These are phyloP conservation scores for Teratosphaeria zuluensis DNA, from an alignment of 2,329 filamentous ascomycete genomes.

Conservation along the genomic window DNA sequence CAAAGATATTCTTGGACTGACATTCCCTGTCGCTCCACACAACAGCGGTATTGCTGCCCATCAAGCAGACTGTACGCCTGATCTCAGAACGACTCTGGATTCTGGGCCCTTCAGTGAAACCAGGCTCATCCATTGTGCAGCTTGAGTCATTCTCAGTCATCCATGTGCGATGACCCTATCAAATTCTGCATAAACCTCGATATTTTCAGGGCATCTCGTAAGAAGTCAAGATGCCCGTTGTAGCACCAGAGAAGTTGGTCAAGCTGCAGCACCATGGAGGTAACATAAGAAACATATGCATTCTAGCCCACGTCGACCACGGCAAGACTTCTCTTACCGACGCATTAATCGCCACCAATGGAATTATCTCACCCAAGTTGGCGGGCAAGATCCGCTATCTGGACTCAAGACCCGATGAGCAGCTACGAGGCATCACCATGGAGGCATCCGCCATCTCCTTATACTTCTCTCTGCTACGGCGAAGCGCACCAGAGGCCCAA, in stretches of 20 bases:
- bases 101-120: not conserved
- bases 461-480: constrained; percentile 83
- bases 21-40: not conserved
- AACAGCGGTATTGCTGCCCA: not conserved
- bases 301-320: constrained; percentile 95
- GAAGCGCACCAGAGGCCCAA: constrained; percentile 46
- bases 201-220: not conserved
- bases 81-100: no score
- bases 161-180: not conserved
- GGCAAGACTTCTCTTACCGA: constrained; percentile 97
- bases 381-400: constrained; percentile 97
- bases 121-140: not conserved
- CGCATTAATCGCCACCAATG: constrained; percentile 93
- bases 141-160: not conserved
- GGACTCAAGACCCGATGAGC: constrained; percentile 91
- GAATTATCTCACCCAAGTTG: constrained; percentile 95
- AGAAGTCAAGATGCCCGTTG: constrained; percentile 64
- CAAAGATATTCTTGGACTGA: not conserved
- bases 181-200: not conserved
- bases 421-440: constrained; percentile 97
- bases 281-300: constrained; percentile 92
- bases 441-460: constrained; percentile 96
- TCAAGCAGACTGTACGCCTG: no score
- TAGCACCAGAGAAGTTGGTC: constrained; percentile 81
- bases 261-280: constrained; percentile 78